Base-by-base conservation (phyloP, 768 basidiomycete genomes). In the Lactifluus rugatus region DNA sequence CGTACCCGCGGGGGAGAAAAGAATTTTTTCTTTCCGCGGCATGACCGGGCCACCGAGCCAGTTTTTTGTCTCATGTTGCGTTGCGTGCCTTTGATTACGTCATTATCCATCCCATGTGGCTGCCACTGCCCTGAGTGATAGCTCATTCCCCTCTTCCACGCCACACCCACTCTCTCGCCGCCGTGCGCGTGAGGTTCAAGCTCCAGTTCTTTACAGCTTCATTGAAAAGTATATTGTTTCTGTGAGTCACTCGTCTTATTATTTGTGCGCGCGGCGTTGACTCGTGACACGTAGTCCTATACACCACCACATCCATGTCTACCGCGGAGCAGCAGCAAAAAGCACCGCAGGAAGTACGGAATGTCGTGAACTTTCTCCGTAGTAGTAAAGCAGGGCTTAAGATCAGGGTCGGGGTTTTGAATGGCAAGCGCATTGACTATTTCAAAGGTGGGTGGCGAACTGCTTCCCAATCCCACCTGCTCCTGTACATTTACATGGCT, bases 371-470 rank as follows among this genome's bases (percentile, higher is more conserved):
- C 64, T 99, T 89, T 68, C 76, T 99, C 50, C 83, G 96, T 46
- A 85, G 88, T 63, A 85, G 87, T 65, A 85, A 84, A 66, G 78
- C 90, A 14, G 91, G 91, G 2, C 83, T 97, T 66, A 97, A 96
- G 76, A 80, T 85, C 54, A 80, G 91, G 62, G 85, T 87, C 10
- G 96, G 96, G 21, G 87, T 93, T 9, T 74, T 97, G 67, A 91
- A 91, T 65, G 95, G 95, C 23, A 96, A 95, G 72, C 85, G 95
- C 36, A 74, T 94, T 52, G 95, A 98, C 72, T 99, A 98, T 74
- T 99, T 98, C 79, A 99, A 93, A 77, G 96, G 95, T 93, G 52
- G 64, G 78, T 64, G n/a, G 28, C 7, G 32, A 23, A 17, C 48
- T 28, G 21, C 14, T 37, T 48, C 28, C 25, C 8, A 48, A n/a